These are phyloP conservation scores for Oryza coarctata DNA, from an alignment of 176 grass and related monocot genomes.

Conservation along the genomic window DNA sequence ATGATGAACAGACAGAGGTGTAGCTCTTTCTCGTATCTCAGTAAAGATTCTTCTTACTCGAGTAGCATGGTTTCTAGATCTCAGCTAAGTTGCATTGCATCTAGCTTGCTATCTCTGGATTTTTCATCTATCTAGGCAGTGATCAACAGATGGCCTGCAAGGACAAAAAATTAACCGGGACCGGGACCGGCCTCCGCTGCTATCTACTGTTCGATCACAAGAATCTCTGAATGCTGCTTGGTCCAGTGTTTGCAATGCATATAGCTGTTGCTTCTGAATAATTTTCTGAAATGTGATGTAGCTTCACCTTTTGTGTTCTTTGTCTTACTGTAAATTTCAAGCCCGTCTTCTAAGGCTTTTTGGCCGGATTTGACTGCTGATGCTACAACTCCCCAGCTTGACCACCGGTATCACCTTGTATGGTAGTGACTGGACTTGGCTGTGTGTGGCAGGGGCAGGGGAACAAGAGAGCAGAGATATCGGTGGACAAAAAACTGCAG, in stretches of 20 bases:
- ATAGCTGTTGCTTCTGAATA: background rate
- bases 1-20: background rate
- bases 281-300: background rate
- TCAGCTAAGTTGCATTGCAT: background rate
- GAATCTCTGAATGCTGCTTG: background rate
- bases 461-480: background rate
- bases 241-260: background rate
- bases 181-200: background rate
- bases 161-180: background rate
- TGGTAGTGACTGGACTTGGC: background rate
- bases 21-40: background rate
- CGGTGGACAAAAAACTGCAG: background rate
- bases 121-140: background rate
- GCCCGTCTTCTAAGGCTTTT: constrained; percentile 9
- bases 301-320: background rate
- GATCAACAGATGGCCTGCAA: background rate
- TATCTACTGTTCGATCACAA: background rate
- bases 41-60: background rate
- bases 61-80: background rate
- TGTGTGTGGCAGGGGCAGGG: background rate
- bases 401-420: background rate
- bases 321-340: background rate
- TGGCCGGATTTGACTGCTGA: background rate
- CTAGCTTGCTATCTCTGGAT: background rate
- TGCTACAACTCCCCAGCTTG: background rate